Conservation (phyloP, 768 basidiomycete genomes). For the Kwoniella botswanensis region DNA sequence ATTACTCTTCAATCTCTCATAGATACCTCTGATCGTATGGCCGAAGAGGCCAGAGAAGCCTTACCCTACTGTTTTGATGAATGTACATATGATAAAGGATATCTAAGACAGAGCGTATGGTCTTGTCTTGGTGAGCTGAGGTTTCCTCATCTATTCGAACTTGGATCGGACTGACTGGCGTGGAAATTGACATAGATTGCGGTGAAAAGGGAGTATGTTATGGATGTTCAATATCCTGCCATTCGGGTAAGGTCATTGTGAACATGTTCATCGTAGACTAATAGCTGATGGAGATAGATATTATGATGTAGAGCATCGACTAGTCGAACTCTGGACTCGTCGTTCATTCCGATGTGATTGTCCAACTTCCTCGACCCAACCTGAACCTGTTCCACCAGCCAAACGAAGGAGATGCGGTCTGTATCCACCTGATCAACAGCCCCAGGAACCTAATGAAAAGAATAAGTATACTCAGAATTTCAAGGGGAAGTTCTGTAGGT, state of each 20-base stretch:
- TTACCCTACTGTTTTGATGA: constrained; percentile 54
- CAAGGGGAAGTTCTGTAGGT: constrained; percentile 54
- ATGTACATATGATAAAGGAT: constrained; percentile 51
- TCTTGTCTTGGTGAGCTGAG: constrained; percentile 48
- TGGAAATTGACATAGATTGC: constrained; percentile 35
- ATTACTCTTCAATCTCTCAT: constrained; percentile 49
- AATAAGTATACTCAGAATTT: constrained; percentile 53
- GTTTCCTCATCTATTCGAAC: not conserved
- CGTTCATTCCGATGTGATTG: constrained; percentile 56
- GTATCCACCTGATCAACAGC: constrained; percentile 39
- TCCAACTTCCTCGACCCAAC: constrained; percentile 38
- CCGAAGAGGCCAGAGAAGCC: constrained; percentile 52
- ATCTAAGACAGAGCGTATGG: constrained; percentile 53
- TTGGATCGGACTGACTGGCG: not conserved
- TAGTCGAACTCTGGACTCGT: constrained; percentile 55
- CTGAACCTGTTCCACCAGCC: constrained; percentile 18
- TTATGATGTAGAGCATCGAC: constrained; percentile 32
- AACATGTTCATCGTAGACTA: too few species aligned
- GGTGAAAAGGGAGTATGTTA: constrained; percentile 56
- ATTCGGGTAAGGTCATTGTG: constrained; percentile 41
- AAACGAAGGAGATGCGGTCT: constrained; percentile 37
- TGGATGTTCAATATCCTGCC: constrained; percentile 57
- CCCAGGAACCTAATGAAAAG: constrained; percentile 41
- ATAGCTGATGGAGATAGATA: too few species aligned
- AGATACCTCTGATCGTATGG: constrained; percentile 41